Evolutionary conservation across 208 protist species (phyloP), one percentile per base, ranked within the genome.

Genomic region (Phytomonas sp.): DNA sequence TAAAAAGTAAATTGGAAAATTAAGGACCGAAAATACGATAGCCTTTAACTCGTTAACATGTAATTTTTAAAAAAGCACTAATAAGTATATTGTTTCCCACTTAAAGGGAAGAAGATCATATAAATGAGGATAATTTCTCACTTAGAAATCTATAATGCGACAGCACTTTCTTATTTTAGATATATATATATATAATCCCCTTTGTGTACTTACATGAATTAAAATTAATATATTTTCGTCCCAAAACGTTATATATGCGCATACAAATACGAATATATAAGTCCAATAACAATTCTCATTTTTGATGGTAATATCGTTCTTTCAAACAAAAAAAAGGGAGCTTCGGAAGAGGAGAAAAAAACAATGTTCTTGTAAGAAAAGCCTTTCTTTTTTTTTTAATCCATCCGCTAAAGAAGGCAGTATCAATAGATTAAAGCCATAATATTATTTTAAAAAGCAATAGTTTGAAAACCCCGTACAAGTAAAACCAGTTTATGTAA

Each of bases 61-160:
- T 8, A 49, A 56, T 33, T 65, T 34, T 61, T 36, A 77, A 76
- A 72, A 56, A 30, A 71, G 29, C 7, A 34, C 14, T 30, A 36
- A 52, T 66, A 32, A 7, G 64, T 32, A 63, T 52, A 52, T 30
- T 69, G 12, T 40, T 69, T 70, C 30, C 29, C 23, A 63, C 4
- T 26, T 29, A 34, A 36, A 63, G 19, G 19, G 29, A 66, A 68
- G 36, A 67, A 60, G 62, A 16, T 65, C 40, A 70, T 23, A 69
- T 26, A 64, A 49, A 42, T 63, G 67, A 70, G 3, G 33, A 73
- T 42, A 76, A 5, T 62, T 59, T 26, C 56, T 11, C 34, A 63
- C 29, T 29, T 26, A 14, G 61, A 30, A 40, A 10, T 4, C 40
- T 49, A 49, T 4, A 49, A 49, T 49, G 40, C 40, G 40, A 49